Evolutionary conservation across 164 flowering plant genomes (phyloP).

Genomic region (Sextonia rubra): DNA sequence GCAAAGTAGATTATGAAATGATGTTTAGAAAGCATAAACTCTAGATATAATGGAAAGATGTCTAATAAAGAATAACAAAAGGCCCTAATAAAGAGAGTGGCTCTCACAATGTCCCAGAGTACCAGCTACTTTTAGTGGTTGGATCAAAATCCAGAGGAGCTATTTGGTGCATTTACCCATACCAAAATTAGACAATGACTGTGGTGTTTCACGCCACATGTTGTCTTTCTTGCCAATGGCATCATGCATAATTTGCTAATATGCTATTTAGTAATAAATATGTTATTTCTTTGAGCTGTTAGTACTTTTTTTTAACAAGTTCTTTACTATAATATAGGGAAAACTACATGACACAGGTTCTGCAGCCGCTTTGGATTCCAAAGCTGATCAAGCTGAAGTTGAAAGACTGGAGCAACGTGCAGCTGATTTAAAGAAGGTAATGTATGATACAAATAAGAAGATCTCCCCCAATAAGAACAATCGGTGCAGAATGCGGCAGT

Average conservation of each 20-base stretch:
- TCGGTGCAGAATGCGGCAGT: no score
- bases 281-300: no score
- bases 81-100: background rate
- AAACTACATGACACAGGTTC: slow-evolving; percentile 39
- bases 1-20: no score
- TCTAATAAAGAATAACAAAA: no score
- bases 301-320: no score
- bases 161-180: background rate
- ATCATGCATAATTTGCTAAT: background rate
- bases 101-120: background rate
- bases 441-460: background rate
- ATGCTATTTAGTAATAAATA: no score
- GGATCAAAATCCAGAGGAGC: background rate
- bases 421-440: slow-evolving; percentile 61
- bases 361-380: slow-evolving; percentile 19
- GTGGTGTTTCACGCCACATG: background rate
- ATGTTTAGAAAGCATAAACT: no score
- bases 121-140: background rate
- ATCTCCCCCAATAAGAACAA: no score
- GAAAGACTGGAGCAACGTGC: slow-evolving; percentile 64
- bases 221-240: background rate
- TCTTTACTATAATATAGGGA: slow-evolving; percentile 29
- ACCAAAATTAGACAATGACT: background rate
- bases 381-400: slow-evolving; percentile 43
- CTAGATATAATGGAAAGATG: no score